Conservation (phyloP, 495 filamentous ascomycete species). For the Hypoxylon perforatum region DNA sequence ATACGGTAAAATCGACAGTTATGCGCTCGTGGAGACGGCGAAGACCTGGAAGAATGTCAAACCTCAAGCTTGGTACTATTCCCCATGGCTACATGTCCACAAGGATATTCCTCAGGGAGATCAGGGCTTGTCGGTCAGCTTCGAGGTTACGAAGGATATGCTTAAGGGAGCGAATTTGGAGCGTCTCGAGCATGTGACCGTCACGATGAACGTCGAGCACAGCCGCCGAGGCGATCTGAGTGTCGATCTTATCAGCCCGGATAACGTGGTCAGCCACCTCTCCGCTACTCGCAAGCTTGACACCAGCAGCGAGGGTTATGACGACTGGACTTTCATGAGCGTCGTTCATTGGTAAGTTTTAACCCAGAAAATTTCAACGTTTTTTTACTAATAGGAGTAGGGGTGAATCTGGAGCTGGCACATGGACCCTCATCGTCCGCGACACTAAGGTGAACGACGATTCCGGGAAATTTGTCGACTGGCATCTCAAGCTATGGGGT, state of each 20-base stretch:
- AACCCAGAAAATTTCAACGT: conserved; percentile 9
- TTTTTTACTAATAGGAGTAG: conserved; percentile 57
- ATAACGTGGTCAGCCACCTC: conserved; percentile 84
- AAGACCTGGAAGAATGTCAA: conserved; percentile 89
- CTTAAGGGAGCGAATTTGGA: conserved; percentile 84
- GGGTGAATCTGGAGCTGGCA: conserved; percentile 89
- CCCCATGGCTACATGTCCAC: conserved; percentile 91
- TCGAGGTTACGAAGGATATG: conserved; percentile 80
- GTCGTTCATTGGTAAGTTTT: conserved; percentile 89
- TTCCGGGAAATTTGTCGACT: conserved; percentile 84
- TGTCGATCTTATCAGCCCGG: conserved; percentile 89
- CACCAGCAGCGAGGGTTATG: conserved; percentile 73
- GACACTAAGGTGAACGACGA: conserved; percentile 82
- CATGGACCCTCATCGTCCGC: conserved; percentile 90
- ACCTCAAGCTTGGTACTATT: conserved; percentile 95
- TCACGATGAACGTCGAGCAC: conserved; percentile 96
- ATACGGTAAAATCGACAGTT: conserved; percentile 93
- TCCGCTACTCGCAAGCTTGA: conserved; percentile 77
- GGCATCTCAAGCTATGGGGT: conserved; percentile 95
- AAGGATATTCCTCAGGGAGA: conserved; percentile 88
- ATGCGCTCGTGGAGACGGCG: conserved; percentile 84
- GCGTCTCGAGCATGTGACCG: conserved; percentile 90
- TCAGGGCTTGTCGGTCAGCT: conserved; percentile 78
- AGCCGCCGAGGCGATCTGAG: conserved; percentile 88
- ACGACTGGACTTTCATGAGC: conserved; percentile 98